Base-by-base conservation (phyloP, 768 basidiomycete genomes). In the Boletus coccyginus region DNA sequence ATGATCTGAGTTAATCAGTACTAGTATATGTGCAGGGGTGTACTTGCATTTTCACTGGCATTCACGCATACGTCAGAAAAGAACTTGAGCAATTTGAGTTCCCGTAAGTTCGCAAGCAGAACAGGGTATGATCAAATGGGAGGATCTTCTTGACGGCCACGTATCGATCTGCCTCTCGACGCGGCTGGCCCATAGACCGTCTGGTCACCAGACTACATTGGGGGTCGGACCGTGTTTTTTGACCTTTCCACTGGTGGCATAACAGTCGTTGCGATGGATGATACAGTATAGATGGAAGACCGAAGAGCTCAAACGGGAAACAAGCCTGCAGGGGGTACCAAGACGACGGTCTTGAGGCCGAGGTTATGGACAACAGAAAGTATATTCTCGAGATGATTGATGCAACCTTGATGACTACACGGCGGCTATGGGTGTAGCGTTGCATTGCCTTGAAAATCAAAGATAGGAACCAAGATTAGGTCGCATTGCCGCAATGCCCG, bases 141-240 rank as follows among this genome's bases (percentile, higher is more conserved):
- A 90, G 84, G 65, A 97, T 88, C 75, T 92, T 94, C 82, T 96
- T 98, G 76, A 96, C 95, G 42, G 94, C 95, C 16, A 98, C 93
- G 70, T 92, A 84, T 57, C 21, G 21, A 21, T 21, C 21, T 21
- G 21, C 21, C 21, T 21, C 21, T 2, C 21, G 21, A 21, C 21
- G 21, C 21, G 21, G 21, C 21, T 1, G 1, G 21, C 21, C 21
- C 1, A 21, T 21, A 21, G 21, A 2, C 21, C 21, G 21, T 21
- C 21, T 21, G 21, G 21, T 21, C 21, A 21, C 21, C 21, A 21
- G 21, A 21, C 21, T 21, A 21, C 21, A 21, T 17, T 27, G 24
- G 29, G 33, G 24, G 43, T 14, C 40, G 19, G 41, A 36, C 31
- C 35, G 12, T 33, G 59, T 69, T 71, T 77, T 83, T 88, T 63